These are phyloP conservation scores for Starmerella bombicola DNA, from an alignment of 805 yeast species.

Conservation along the genomic window DNA sequence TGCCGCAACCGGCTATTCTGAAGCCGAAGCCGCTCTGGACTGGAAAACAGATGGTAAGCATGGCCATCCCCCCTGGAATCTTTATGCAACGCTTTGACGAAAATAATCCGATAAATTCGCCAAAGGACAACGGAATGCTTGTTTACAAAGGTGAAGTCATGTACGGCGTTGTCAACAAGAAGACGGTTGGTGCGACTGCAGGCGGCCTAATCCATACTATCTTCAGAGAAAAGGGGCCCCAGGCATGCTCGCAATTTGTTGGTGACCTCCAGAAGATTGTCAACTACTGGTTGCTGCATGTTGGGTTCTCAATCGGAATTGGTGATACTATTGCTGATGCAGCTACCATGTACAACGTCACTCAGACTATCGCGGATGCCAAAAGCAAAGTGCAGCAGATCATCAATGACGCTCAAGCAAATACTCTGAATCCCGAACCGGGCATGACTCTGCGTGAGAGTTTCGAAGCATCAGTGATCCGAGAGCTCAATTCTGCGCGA, in stretches of 20 bases:
- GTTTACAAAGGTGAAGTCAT: constrained; percentile 90
- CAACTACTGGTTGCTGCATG: constrained; percentile 90
- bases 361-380: constrained; percentile 85
- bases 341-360: constrained; percentile 86
- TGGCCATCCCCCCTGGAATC: constrained; percentile 92
- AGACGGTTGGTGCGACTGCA: constrained; percentile 95
- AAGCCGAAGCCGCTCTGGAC: constrained; percentile 97
- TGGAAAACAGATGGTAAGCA: constrained; percentile 86
- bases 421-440: constrained; percentile 83
- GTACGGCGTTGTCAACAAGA: constrained; percentile 96
- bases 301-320: constrained; percentile 97
- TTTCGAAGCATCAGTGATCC: constrained; percentile 91
- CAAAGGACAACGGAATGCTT: constrained; percentile 91
- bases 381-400: constrained; percentile 90
- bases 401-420: constrained; percentile 81
- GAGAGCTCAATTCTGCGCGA: constrained; percentile 93
- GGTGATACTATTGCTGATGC: constrained; percentile 99
- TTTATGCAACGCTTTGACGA: constrained; percentile 90
- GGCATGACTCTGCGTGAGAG: constrained; percentile 99
- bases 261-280: constrained; percentile 91
- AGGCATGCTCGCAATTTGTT: constrained; percentile 76
- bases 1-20: constrained; percentile 86
- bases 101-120: constrained; percentile 66
- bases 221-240: constrained; percentile 93
- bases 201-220: constrained; percentile 97